These are phyloP conservation scores for Sanghuangporus weigelae DNA, from an alignment of 1,284 basidiomycete species.

Conservation along the genomic window DNA sequence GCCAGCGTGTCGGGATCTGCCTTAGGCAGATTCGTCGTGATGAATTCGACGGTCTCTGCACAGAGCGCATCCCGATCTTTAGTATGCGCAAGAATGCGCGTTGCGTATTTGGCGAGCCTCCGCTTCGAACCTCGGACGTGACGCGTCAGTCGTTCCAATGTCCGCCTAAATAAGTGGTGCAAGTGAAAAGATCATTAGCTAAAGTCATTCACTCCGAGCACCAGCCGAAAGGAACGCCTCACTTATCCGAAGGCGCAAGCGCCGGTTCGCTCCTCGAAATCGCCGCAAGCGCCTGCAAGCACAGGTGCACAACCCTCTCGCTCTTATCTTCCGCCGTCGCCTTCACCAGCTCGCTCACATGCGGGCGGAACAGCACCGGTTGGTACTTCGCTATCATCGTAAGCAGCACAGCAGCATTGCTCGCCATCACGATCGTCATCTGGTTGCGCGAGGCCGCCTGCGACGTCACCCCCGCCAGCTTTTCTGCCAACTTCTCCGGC, in stretches of 20 bases:
- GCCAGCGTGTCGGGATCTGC: conserved; percentile 53
- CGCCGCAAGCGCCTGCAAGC: conserved; percentile 71
- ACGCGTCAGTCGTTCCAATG: conserved; percentile 60
- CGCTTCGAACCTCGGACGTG: conserved; percentile 59
- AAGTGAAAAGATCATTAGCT: neutral
- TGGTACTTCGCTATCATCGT: conserved; percentile 73
- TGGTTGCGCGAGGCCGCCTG: neutral
- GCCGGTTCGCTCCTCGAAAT: conserved; percentile 56
- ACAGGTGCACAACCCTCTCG: conserved; percentile 55
- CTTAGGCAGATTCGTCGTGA: conserved; percentile 50
- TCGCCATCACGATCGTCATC: conserved; percentile 25
- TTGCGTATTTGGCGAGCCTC: conserved; percentile 84
- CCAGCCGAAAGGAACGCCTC: conserved; percentile 22
- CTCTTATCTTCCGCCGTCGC: conserved; percentile 65
- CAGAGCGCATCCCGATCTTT: conserved; percentile 51
- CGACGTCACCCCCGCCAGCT: neutral
- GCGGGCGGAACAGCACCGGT: conserved; percentile 68
- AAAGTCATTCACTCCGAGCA: neutral
- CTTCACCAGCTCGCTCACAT: conserved; percentile 72
- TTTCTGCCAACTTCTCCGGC: conserved; percentile 27
- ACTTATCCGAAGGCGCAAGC: conserved; percentile 64
- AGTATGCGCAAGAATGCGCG: conserved; percentile 65
- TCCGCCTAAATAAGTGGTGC: no score
- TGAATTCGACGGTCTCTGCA: conserved; percentile 55
- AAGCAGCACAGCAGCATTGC: conserved; percentile 47